phyloP scores from a whole-genome alignment of 2,329 filamentous ascomycete species.

The Talaromyces albobiverticillius region DNA sequence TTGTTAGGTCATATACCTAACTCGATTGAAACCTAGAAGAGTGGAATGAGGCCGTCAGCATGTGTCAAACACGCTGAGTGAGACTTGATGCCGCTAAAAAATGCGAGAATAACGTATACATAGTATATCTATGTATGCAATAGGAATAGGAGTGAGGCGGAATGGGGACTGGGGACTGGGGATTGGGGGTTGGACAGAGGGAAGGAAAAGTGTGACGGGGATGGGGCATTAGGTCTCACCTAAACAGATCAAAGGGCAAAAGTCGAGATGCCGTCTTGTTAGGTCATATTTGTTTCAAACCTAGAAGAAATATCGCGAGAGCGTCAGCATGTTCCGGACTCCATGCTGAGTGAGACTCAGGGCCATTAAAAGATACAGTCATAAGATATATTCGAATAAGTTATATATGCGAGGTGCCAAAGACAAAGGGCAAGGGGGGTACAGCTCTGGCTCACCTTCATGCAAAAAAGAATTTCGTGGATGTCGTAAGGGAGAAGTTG shows the following conservation, averaged over 20 bases:
- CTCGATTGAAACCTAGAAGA: no score
- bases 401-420: background rate
- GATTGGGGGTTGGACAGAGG: background rate
- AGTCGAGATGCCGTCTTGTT: background rate
- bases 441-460: background rate
- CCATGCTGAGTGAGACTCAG: background rate
- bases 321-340: background rate
- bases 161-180: background rate
- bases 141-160: background rate
- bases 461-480: no score
- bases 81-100: no score
- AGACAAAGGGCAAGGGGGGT: background rate
- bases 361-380: background rate
- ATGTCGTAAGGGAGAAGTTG: background rate
- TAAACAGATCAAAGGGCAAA: background rate
- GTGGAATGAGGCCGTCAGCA: no score
- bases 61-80: no score
- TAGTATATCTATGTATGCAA: no score
- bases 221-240: background rate
- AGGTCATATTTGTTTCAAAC: background rate
- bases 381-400: background rate
- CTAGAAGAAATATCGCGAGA: background rate
- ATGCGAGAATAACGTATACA: no score
- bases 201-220: background rate
- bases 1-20: no score